Conservation (phyloP, 805 yeast species). For the Yamadazyma kitorensis region DNA sequence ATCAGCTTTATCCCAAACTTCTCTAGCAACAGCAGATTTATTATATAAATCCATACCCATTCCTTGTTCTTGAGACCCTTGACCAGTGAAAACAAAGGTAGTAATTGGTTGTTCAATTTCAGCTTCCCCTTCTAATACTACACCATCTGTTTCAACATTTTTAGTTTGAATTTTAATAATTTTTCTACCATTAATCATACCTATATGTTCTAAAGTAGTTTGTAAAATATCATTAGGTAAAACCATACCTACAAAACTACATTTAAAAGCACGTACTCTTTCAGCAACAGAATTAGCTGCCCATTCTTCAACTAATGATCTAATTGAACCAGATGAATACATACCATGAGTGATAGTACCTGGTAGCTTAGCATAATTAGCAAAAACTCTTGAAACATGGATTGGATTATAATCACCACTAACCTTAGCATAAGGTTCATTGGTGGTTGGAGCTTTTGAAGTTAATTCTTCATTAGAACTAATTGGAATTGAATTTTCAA, state of each 20-base stretch:
- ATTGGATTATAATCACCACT: conserved; percentile 99
- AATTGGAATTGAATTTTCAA: conserved; percentile 88
- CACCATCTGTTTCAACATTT: conserved; percentile 73
- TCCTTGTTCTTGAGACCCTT: conserved; percentile 99
- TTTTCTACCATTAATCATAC: conserved; percentile 99
- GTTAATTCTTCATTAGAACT: conserved; percentile 59
- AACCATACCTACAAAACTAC: conserved; percentile 94
- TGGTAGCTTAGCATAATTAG: conserved; percentile 88
- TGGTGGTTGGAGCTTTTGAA: conserved; percentile 88
- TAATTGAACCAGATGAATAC: conserved; percentile 95
- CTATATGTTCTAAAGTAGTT: conserved; percentile 89
- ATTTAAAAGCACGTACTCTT: conserved; percentile 91
- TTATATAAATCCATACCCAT: conserved; percentile 99
- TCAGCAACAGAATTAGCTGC: conserved; percentile 97
- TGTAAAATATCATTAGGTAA: conserved; percentile 89
- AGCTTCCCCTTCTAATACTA: conserved; percentile 90
- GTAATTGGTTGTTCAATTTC: conserved; percentile 98
- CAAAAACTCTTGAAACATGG: conserved; percentile 93
- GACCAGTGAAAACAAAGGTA: conserved; percentile 97
- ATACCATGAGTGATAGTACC: conserved; percentile 99
- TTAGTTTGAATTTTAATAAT: conserved; percentile 87
- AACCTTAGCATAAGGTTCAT: conserved; percentile 94
- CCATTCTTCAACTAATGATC: conserved; percentile 95
- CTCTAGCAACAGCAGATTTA: conserved; percentile 85
- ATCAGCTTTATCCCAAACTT: conserved; percentile 98